Base-by-base conservation (phyloP, 2,329 filamentous ascomycete genomes). In the Pestalotiopsis sp. region DNA sequence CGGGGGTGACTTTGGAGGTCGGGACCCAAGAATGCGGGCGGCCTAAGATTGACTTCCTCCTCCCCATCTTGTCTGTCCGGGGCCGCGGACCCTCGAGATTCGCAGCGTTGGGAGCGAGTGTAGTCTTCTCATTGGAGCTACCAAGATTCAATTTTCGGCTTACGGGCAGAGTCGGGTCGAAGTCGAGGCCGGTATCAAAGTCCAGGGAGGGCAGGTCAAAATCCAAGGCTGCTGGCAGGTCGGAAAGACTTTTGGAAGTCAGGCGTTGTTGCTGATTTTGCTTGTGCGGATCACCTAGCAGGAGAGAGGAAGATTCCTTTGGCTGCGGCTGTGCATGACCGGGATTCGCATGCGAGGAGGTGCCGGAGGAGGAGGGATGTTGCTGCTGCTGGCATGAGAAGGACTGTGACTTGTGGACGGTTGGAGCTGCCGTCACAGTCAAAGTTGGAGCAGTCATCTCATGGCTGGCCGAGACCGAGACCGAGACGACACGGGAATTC, bases 151-250 rank as follows among this genome's bases (percentile, higher is more conserved):
- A 49, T 11, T 74, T 61, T 61, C 76, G 74, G 69, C 79, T 77
- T 71, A 84, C 74, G 59, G 80, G 82, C 36, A 87, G 76, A 20
- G 81, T 82, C 4, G 83, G 82, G 72, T 86, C 83, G 74, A 89
- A 80, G 57, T 85, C 79, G 71, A 83, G 14, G 38, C 45, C 66
- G 49, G 45, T 52, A 62, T 82, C 82, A 73, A 85, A 81, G 71
- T 87, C 84, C 76, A 89, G 85, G 0, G 84, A 84, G 49, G 86
- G 84, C 41, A 89, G 78, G 69, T 87, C 85, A 76, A 88, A 87
- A 69, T 79, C 76, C 14, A 83, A 75, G 67, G 73, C 78, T 56
- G 81, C 80, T 20, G 81, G 72, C 68, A 71, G 78, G 81, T 71
- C 75, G 70, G 73, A 72, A 76, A 67, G 73, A 72, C 41, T 75